Conservation (phyloP, 2,329 filamentous ascomycete species). For the Neofusicoccum kwambonambiense region DNA sequence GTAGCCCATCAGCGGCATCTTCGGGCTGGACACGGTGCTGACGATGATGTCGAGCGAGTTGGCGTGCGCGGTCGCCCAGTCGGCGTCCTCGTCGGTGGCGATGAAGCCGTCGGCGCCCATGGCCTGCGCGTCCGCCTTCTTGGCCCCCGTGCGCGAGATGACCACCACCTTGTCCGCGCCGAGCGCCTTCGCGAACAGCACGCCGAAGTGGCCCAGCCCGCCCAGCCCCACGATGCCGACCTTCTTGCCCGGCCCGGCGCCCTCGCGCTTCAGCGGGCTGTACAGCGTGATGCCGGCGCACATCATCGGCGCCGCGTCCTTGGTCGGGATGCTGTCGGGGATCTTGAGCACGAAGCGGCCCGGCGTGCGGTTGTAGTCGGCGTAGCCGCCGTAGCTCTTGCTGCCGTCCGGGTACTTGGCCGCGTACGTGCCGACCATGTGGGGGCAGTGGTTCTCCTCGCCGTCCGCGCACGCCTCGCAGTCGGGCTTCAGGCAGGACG, state of each 20-base stretch:
- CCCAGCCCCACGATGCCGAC: constrained; percentile 73
- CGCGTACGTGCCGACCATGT: constrained; percentile 60
- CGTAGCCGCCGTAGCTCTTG: constrained; percentile 66
- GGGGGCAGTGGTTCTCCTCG: constrained; percentile 44
- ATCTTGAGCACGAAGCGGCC: constrained; percentile 61
- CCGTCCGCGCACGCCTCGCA: constrained; percentile 56
- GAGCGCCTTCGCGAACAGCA: constrained; percentile 69
- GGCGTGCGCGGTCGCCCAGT: constrained; percentile 57
- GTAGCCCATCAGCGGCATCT: constrained; percentile 65
- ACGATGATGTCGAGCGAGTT: constrained; percentile 57
- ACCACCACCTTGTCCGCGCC: constrained; percentile 66
- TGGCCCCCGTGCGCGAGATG: constrained; percentile 60
- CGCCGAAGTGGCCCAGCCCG: constrained; percentile 70
- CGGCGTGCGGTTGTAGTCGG: constrained; percentile 54
- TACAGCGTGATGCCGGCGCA: constrained; percentile 77
- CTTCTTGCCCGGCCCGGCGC: constrained; percentile 66
- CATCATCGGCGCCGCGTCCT: constrained; percentile 66
- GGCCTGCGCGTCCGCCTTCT: constrained; percentile 59
- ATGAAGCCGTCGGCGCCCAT: constrained; percentile 62
- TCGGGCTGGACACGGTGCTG: constrained; percentile 55
- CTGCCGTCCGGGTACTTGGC: constrained; percentile 58
- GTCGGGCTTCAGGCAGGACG: constrained; percentile 45
- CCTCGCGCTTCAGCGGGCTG: constrained; percentile 65
- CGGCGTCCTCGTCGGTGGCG: constrained; percentile 56
- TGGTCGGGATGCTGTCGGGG: constrained; percentile 49